Base-by-base conservation (phyloP, 225 moss, liverwort and hornwort species). In the Antitrichia curtipendula region DNA sequence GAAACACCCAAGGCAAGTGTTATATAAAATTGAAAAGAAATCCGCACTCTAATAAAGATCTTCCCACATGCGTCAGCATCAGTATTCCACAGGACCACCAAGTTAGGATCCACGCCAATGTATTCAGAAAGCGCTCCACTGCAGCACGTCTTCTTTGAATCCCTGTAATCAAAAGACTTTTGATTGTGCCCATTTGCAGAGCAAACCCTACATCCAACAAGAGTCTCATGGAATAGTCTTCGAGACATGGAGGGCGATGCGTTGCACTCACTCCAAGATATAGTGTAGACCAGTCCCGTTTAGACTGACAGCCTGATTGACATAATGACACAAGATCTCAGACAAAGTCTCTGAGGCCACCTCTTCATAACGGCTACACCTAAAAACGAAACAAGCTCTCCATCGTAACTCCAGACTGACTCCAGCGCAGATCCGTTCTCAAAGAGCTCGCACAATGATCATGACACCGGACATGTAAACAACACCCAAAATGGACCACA, bases 91-190 rank as follows among this genome's bases (percentile, higher is more conserved):
- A 94, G 89, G 87, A 92, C 83, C 94, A 90, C 91, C 90, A 93
- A 80, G 92, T 97, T 96, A 97, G 95, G 94, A 96, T 94, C 93
- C 89, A 91, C 92, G 89, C 78, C 59, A 88, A 90, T 71, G 91
- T 88, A 82, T 85, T 86, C 59, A 82, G 80, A 90, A 84, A 87
- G 86, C 80, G 86, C 93, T 91, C 82, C 93, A 84, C 88, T 70
- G 89, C 85, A 89, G 84, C 87, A 88, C 36, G 78, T 84, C 89
- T 84, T 92, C 91, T 88, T 77, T 75, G 66, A 78, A 75, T 84
- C 81, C 94, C 88, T 92, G 91, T 88, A 89, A 91, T 90, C 90
- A 90, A 86, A 90, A 83, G 90, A 87, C 80, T 89, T 84, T 78
- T 56, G 83, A 90, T 65, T 87, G 82, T 82, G 85, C 72, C 86